Evolutionary conservation across 2,329 filamentous ascomycete genomes (phyloP).

Genomic region (Myriosclerotinia duriaeana): DNA sequence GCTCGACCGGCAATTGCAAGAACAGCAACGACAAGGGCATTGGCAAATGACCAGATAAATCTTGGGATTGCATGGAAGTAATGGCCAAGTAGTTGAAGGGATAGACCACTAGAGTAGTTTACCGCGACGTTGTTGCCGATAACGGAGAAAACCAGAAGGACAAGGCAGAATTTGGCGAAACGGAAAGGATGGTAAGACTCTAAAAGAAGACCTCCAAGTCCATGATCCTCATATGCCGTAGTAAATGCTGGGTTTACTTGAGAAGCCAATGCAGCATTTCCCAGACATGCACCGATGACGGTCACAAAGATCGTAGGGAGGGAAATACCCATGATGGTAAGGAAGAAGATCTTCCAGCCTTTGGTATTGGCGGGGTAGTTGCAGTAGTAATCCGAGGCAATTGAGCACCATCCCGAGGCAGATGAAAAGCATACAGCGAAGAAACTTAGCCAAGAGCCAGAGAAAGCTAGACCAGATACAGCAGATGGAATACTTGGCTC

Average conservation of each 20-base stretch:
- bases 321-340: conserved; percentile 36
- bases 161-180: conserved; percentile 50
- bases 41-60: conserved; percentile 39
- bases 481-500: conserved; percentile 42
- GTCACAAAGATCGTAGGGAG: conserved; percentile 45
- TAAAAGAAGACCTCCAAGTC: conserved; percentile 49
- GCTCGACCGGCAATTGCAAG: conserved; percentile 37
- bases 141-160: conserved; percentile 39
- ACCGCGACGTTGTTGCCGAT: conserved; percentile 39
- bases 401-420: conserved; percentile 38
- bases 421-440: conserved; percentile 38
- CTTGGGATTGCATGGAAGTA: conserved; percentile 41
- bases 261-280: conserved; percentile 42
- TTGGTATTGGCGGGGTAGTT: conserved; percentile 40
- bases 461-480: conserved; percentile 41
- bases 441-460: conserved; percentile 39
- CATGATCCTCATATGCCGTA: conserved; percentile 45
- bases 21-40: conserved; percentile 36
- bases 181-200: conserved; percentile 47
- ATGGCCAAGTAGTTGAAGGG: conserved; percentile 38
- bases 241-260: conserved; percentile 44
- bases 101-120: conserved; percentile 39
- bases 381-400: conserved; percentile 40
- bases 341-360: conserved; percentile 38
- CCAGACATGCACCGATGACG: conserved; percentile 46